phyloP scores from a whole-genome alignment of 2,329 filamentous ascomycete species.

The Penicillium sp. region DNA sequence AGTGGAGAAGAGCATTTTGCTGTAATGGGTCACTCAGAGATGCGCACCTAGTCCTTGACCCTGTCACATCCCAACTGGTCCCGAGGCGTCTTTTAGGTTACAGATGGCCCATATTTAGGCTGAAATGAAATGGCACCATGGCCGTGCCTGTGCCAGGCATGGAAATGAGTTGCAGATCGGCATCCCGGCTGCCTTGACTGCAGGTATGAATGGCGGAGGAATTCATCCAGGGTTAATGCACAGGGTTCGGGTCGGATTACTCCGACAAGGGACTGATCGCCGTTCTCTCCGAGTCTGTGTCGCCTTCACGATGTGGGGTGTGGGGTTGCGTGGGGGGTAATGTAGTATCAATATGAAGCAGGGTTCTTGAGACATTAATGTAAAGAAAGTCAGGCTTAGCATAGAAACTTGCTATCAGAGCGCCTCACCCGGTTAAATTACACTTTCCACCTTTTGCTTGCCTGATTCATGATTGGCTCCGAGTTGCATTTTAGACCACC shows the following conservation, averaged over 20 bases:
- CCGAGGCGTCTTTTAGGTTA: not conserved
- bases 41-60: not conserved
- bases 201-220: not conserved
- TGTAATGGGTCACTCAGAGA: no score
- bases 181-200: not conserved
- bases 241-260: not conserved
- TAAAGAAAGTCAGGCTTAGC: not conserved
- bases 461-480: no score
- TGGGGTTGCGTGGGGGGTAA: not conserved
- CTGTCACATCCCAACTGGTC: not conserved
- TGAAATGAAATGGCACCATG: not conserved
- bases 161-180: not conserved
- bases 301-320: not conserved
- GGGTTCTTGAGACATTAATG: not conserved
- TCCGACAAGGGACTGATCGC: not conserved
- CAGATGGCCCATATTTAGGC: not conserved
- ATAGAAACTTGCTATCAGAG: no score
- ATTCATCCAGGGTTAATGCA: not conserved
- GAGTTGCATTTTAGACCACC: no score
- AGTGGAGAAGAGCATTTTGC: conserved; percentile 3
- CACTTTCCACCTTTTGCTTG: no score
- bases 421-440: no score
- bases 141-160: not conserved
- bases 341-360: not conserved
- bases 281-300: not conserved